Evolutionary conservation across 2,329 filamentous ascomycete species (phyloP).

Genomic region (Aspergillus spinulosporus): DNA sequence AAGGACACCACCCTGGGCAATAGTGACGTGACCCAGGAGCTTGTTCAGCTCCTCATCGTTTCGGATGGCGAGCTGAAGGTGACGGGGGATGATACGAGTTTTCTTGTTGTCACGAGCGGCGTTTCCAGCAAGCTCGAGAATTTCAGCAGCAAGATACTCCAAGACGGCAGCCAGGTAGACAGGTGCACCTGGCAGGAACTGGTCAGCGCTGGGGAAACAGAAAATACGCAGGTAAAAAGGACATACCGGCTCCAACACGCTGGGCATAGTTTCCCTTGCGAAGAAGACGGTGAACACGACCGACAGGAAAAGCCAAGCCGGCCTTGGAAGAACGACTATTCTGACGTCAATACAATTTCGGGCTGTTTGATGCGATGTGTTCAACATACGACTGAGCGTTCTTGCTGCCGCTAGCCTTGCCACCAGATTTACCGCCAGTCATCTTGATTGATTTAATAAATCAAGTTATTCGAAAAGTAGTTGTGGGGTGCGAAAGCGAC

Average conservation of each 20-base stretch:
- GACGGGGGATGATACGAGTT: constrained; percentile 99
- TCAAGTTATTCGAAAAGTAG: constrained; percentile 30
- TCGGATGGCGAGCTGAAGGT: constrained; percentile 97
- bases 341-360: constrained; percentile 40
- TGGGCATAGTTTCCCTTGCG: constrained; percentile 99
- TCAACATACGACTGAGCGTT: constrained; percentile 93
- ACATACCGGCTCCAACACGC: constrained; percentile 89
- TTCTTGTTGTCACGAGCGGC: constrained; percentile 99
- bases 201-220: not conserved
- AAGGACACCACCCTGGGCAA: constrained; percentile 96
- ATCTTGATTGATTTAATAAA: constrained; percentile 68
- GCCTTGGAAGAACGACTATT: constrained; percentile 95
- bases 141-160: constrained; percentile 97
- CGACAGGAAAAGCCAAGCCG: constrained; percentile 97
- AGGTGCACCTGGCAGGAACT: constrained; percentile 62
- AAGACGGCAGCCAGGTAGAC: constrained; percentile 97
- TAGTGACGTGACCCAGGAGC: constrained; percentile 92
- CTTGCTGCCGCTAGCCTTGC: constrained; percentile 99
- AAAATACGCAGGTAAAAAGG: constrained; percentile 8
- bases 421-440: constrained; percentile 99
- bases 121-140: constrained; percentile 97
- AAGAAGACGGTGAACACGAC: constrained; percentile 98
- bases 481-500: constrained; percentile 20
- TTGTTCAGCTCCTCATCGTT: constrained; percentile 99
- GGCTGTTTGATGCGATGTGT: constrained; percentile 1